Base-by-base conservation (phyloP, 108 stramenopile species). In the Nannochloropsis gaditana region DNA sequence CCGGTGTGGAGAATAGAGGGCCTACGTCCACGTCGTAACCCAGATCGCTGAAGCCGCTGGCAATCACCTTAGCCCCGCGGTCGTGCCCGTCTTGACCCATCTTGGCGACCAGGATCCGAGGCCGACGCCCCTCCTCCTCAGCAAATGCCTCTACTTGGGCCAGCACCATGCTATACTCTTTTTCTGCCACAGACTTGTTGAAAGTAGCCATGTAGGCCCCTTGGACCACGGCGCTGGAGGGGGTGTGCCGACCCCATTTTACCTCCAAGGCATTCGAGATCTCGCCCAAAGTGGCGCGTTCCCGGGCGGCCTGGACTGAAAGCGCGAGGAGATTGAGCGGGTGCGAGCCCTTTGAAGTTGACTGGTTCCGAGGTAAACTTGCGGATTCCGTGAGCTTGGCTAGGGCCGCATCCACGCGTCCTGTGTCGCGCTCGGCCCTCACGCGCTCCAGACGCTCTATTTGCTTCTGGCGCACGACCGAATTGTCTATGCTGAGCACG, bases 21-120 rank as follows among this genome's bases (percentile, higher is more conserved):
- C 97, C 97, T 79, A 98, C 94, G 86, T 98, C 98, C 17, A 99
- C 98, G 88, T 99, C 98, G 90, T 95, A 98, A 17, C 92, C 98
- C 81, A 99, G 86, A 86, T 99, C 98, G 41, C 94, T 93, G 86
- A 99, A 97, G 9, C 97, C 97, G 89, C 92, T 92, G 79, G 98
- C 96, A 88, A 99, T 97, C 31, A 99, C 96, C 85, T 97, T 98
- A 59, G 96, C 98, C 43, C 98, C 98, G 43, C 98, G 93, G 87
- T 99, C 98, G 87, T 99, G 98, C 11, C 98, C 98, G 88, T 99
- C 98, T 91, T 98, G 88, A 19, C 98, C 98, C 96, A 99, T 97
- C 90, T 99, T 99, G 9, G 98, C 98, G 2, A 99, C 97, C 79
- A 99, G 86, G 85, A 99, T 95, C 4, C 97, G 92, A 21, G 98